Evolutionary conservation across 352 stramenopile species (phyloP), one percentile per base, ranked within the genome.

Genomic region (Globisporangium spiculum): DNA sequence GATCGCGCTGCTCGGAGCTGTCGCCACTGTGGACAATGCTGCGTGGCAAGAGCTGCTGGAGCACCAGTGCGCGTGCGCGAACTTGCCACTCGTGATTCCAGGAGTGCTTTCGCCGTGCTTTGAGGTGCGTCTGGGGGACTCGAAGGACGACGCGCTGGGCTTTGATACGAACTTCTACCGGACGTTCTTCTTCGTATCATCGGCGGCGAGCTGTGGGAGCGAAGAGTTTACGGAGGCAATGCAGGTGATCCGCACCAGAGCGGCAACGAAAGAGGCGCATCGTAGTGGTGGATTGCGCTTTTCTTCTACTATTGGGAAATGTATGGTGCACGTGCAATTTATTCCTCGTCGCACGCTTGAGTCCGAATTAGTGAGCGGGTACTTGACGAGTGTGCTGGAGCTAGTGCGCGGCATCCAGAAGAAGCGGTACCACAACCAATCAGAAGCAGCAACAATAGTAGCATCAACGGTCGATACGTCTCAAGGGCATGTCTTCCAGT

Each of bases 101-200:
- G 44, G 24, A 0, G 2, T 27, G 0, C 54, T 69, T 3, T 1
- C 20, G 1, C 38, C 63, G 26, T 27, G 41, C 9, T 69, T 69
- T 48, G 56, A 62, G 41, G 14, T 63, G 63, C 53, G 61, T 10
- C 24, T 67, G 34, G 63, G 63, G 1, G 53, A 63, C 54, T 57
- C 34, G 5, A 69, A 63, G 27, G 53, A 57, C 27, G 26, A 52
- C 24, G 20, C 32, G 22, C 32, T 67, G 41, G 61, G 52, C 27
- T 67, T 67, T 38, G 61, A 67, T 24, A 67, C 61, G 10, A 6
- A 60, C 0, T 58, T 67, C 48, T 67, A 67, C 50, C 61, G 61
- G 26, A 22, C 26, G 20, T 67, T 67, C 32, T 60, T 60, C 18
- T 30, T 60, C 7, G 14, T 26, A 10, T 50, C 46, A 14, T 38